A percentile compares a stretch with the other conserved stretches of the same genome.
These are phyloP conservation scores for Psidium guajava DNA, from an alignment of 345 rosid species.

Conservation along the genomic window DNA sequence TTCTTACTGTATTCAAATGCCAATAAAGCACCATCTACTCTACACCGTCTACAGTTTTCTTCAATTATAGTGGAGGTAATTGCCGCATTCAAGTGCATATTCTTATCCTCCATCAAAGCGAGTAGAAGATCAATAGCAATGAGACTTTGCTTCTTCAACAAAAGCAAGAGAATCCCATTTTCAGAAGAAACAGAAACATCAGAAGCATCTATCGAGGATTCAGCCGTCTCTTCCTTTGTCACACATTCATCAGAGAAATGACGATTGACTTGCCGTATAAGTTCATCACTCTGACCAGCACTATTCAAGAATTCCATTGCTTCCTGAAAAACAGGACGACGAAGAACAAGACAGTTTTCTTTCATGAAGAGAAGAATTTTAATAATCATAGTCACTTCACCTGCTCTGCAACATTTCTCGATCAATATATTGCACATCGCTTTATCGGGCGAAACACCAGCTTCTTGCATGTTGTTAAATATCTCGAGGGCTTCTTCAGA, in stretches of 20 bases:
- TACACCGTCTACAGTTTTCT: conserved; percentile 23
- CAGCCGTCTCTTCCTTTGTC: conserved; percentile 4
- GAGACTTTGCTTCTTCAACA: conserved; percentile 61
- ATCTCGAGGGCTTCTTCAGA: conserved; percentile 55
- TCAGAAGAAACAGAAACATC: conserved; percentile 19
- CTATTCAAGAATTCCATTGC: conserved; percentile 44
- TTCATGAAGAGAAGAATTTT: conserved; percentile 58
- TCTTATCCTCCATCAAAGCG: conserved; percentile 23
- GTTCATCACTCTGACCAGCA: conserved; percentile 35
- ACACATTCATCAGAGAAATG: conserved; percentile 35
- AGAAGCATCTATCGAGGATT: neutral
- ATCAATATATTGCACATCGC: conserved; percentile 83
- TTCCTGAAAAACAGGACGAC: conserved; percentile 49
- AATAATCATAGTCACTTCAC: conserved; percentile 29
- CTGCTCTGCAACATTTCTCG: conserved; percentile 48
- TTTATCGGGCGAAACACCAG: conserved; percentile 75
- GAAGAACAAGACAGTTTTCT: conserved; percentile 42
- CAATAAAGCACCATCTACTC: conserved; percentile 46
- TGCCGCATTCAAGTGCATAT: conserved; percentile 25
- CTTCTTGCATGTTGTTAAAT: conserved; percentile 72
- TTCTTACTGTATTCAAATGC: conserved; percentile 50
- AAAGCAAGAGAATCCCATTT: conserved; percentile 27
- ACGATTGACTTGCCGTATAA: conserved; percentile 58
- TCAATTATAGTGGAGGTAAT: conserved; percentile 39
- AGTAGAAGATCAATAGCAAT: conserved; percentile 46